Conservation (phyloP, 78 protist genomes). For the Neovahlkampfia damariscottae region DNA sequence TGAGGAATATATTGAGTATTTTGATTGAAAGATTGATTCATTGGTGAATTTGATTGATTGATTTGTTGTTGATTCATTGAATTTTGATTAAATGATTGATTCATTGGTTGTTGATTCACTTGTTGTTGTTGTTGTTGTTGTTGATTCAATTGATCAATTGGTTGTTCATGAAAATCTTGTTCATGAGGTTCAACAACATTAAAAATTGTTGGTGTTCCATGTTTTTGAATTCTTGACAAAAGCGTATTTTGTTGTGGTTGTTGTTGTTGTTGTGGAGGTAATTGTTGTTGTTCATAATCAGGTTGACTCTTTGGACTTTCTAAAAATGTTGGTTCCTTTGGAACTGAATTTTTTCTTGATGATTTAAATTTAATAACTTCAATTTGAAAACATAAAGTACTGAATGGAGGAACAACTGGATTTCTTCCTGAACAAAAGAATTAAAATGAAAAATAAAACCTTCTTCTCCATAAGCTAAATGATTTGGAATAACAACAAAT, state of each 20-base stretch:
- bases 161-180: neutral
- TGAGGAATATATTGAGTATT: too few species aligned
- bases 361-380: neutral
- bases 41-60: neutral
- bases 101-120: neutral
- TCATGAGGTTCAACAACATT: neutral
- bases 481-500: neutral
- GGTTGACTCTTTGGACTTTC: neutral
- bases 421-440: too few species aligned
- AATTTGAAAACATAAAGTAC: neutral
- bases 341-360: neutral
- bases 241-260: neutral
- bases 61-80: neutral
- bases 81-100: neutral
- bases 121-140: neutral
- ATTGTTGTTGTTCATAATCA: neutral
- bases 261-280: neutral
- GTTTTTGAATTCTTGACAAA: neutral
- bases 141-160: neutral
- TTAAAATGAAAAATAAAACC: too few species aligned
- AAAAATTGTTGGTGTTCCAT: neutral
- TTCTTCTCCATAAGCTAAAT: neutral
- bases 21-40: too few species aligned
- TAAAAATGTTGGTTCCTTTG: neutral
- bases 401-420: neutral